Evolutionary conservation across 1,284 basidiomycete genomes (phyloP).

Genomic region (Ganoderma leucocontextum): DNA sequence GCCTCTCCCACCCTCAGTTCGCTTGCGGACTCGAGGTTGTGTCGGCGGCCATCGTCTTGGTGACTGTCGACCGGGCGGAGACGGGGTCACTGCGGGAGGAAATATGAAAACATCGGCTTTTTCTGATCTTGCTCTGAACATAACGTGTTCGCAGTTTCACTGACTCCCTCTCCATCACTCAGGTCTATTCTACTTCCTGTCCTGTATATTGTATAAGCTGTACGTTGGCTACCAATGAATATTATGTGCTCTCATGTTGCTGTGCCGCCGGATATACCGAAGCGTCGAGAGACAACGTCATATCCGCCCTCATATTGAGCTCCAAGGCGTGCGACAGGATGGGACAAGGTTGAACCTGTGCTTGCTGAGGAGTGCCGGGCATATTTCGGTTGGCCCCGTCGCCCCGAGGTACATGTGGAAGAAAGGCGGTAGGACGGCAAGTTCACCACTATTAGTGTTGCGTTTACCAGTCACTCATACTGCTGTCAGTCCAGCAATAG

Average conservation of each 20-base stretch:
- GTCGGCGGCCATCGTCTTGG: constrained; percentile 59
- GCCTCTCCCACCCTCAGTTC: constrained; percentile 43
- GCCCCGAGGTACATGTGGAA: too few relatives aligned
- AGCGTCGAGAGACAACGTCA: neutral
- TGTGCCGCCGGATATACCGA: neutral
- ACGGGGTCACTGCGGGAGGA: constrained; percentile 46
- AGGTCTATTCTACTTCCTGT: neutral
- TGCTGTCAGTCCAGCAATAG: too few relatives aligned
- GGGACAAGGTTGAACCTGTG: too few relatives aligned
- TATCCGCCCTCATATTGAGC: too few relatives aligned
- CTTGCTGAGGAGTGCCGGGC: too few relatives aligned
- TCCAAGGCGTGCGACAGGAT: too few relatives aligned
- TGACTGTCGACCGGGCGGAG: constrained; percentile 46
- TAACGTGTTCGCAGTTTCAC: neutral
- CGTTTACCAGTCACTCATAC: too few relatives aligned
- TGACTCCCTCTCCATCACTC: neutral
- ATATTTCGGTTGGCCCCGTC: too few relatives aligned
- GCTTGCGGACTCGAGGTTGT: constrained; percentile 42
- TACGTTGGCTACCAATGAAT: neutral
- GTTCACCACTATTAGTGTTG: too few relatives aligned
- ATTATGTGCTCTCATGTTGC: neutral
- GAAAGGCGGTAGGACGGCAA: too few relatives aligned
- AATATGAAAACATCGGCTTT: constrained; percentile 75
- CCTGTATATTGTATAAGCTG: neutral
- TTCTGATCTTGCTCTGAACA: constrained; percentile 55